phyloP scores from a whole-genome alignment of 2,329 filamentous ascomycete species.

The Chaetothyriales sp. region DNA sequence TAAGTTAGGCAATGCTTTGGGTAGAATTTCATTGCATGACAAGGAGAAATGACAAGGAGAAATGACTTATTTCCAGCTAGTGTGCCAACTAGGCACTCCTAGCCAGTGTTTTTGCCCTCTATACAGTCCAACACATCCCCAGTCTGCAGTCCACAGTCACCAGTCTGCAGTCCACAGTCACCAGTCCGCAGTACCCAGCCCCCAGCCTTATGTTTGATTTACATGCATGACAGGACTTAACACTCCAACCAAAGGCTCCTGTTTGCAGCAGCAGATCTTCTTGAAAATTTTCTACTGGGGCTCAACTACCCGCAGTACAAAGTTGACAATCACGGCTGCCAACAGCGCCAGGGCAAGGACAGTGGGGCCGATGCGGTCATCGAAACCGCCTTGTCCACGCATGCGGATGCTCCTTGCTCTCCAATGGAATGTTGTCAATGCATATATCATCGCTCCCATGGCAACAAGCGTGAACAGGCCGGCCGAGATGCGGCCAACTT shows the following conservation, averaged over 20 bases:
- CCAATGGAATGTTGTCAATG: constrained; percentile 92
- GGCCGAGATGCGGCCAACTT: constrained; percentile 81
- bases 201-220: not conserved
- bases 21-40: no score
- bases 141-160: no score
- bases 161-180: no score
- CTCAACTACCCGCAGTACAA: constrained; percentile 49
- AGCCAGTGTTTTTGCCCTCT: not conserved
- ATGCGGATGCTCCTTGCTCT: constrained; percentile 80
- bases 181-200: no score
- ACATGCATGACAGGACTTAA: not conserved
- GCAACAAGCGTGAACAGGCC: constrained; percentile 88
- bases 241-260: not conserved
- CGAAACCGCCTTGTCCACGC: constrained; percentile 86
- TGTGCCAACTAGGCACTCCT: not conserved
- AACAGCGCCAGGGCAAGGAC: constrained; percentile 74
- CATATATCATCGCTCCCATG: constrained; percentile 91
- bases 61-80: not conserved
- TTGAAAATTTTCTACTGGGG: not conserved
- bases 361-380: constrained; percentile 88
- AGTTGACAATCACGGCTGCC: constrained; percentile 88
- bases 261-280: not conserved
- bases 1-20: no score
- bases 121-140: not conserved
- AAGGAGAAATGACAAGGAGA: not conserved